Evolutionary conservation across 2,329 filamentous ascomycete species (phyloP).

Genomic region (Ophiosphaerella narmari): DNA sequence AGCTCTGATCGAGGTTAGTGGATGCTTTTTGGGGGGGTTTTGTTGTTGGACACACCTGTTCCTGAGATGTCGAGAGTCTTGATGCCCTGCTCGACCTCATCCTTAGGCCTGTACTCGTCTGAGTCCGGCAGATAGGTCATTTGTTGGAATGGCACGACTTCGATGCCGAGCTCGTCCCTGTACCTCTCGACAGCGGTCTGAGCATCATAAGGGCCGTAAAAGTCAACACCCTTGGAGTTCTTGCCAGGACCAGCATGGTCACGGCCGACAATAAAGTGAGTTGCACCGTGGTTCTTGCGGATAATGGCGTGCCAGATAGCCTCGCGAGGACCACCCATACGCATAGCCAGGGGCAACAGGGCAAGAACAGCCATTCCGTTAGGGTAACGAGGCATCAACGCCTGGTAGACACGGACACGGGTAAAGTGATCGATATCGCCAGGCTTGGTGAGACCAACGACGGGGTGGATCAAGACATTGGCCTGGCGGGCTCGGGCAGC

Average conservation of each 20-base stretch:
- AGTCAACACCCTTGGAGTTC: slow-evolving; percentile 95
- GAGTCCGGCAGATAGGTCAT: slow-evolving; percentile 98
- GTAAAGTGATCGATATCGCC: slow-evolving; percentile 99
- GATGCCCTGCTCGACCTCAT: slow-evolving; percentile 79
- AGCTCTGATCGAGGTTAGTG: slow-evolving; percentile 66
- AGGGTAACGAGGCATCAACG: slow-evolving; percentile 92
- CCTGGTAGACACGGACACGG: slow-evolving; percentile 97
- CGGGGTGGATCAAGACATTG: slow-evolving; percentile 98
- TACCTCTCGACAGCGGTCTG: slow-evolving; percentile 97
- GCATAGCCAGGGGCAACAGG: slow-evolving; percentile 94
- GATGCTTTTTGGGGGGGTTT: slow-evolving; percentile 60
- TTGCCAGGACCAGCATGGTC: slow-evolving; percentile 98
- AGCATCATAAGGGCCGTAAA: slow-evolving; percentile 97
- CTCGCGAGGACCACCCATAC: slow-evolving; percentile 97
- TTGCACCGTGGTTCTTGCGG: slow-evolving; percentile 98
- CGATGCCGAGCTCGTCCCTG: slow-evolving; percentile 93
- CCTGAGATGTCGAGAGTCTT: slow-evolving; percentile 69
- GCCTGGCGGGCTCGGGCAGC: slow-evolving; percentile 94
- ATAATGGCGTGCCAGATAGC: slow-evolving; percentile 99
- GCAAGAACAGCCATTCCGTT: slow-evolving; percentile 98
- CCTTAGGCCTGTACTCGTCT: slow-evolving; percentile 93
- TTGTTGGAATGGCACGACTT: slow-evolving; percentile 99
- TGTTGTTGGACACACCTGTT: slow-evolving; percentile 42
- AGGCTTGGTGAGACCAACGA: slow-evolving; percentile 97
- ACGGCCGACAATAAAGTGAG: slow-evolving; percentile 98